Evolutionary conservation across 306 rosid species (phyloP), one percentile per base, ranked within the genome.

Genomic region (Quercus agrifolia): DNA sequence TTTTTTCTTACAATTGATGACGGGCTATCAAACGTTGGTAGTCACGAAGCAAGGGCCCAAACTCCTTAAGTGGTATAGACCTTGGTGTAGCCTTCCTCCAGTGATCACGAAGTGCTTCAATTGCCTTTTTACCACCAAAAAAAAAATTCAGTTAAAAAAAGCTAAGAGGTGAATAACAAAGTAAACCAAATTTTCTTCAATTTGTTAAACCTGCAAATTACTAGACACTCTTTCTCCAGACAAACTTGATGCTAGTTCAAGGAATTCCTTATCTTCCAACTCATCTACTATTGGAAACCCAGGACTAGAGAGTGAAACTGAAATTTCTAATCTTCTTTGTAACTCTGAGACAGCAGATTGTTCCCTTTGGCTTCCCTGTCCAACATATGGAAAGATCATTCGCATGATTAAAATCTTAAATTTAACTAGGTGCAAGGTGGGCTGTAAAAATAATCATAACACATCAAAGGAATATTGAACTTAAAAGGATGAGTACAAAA

Each of bases 11-110:
- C 98, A 87, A 67, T 74, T 87, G 82, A 73, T 46, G 77, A 56
- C 79, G 83, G 83, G 86, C 68, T 79, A 93, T 80, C 74, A 84
- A 86, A 55, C 94, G 93, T 62, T 91, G 98, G 82, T 91, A 93
- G 75, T 93, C 98, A 75, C 94, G 93, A 86, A 95, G 97, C 83
- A 95, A 79, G 18, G 99, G 96, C 69, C 98, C 97, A 56, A 95
- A 85, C 88, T 95, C 99, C 85, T 84, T 89, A 66, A 95, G 90
- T 76, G 85, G 90, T 77, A 95, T 75, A n/a, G 62, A 85, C 71
- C 82, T 85, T 52, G 98, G 90, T 77, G 86, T 83, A 82, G 94
- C 88, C 73, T 78, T 89, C 85, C 87, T 88, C 99, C 99, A 95
- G 46, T 84, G 91, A 49, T 89, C 91, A 12, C 98, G 96, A 70